Evolutionary conservation across 331 rosid species (phyloP).

Genomic region (Rosa hybrid): DNA sequence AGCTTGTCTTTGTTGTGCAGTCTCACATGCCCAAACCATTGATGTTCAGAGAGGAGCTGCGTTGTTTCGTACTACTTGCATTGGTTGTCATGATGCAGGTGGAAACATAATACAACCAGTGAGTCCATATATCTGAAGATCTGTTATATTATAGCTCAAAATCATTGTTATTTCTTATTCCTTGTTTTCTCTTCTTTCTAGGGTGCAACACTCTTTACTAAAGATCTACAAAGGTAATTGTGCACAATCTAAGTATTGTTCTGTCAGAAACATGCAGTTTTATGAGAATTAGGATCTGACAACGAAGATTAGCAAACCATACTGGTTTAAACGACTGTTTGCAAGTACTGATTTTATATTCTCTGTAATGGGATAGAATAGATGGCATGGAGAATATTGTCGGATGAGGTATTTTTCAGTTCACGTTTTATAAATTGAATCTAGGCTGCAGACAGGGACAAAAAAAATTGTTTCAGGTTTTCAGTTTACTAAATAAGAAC

Average conservation of each 20-base stretch:
- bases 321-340: not conserved
- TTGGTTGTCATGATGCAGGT: conserved; percentile 89
- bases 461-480: not conserved
- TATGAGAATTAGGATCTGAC: not conserved
- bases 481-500: not conserved
- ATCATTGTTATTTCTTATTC: not conserved
- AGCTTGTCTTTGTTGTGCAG: conserved; percentile 32
- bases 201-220: conserved; percentile 77
- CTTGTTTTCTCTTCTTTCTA: conserved; percentile 30
- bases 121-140: conserved; percentile 29
- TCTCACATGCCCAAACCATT: conserved; percentile 56
- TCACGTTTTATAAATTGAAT: not conserved
- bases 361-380: not conserved
- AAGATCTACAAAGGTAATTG: conserved; percentile 81
- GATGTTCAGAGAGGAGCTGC: conserved; percentile 75
- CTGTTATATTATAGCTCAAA: not conserved
- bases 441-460: not conserved
- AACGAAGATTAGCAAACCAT: not conserved
- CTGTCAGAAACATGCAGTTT: not conserved
- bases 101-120: conserved; percentile 95
- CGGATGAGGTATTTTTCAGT: not conserved
- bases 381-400: not conserved
- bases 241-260: not conserved
- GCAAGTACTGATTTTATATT: not conserved
- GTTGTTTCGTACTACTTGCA: conserved; percentile 73